Conservation (phyloP, 1,139 yeast genomes). For the Geotrichum candidum region DNA sequence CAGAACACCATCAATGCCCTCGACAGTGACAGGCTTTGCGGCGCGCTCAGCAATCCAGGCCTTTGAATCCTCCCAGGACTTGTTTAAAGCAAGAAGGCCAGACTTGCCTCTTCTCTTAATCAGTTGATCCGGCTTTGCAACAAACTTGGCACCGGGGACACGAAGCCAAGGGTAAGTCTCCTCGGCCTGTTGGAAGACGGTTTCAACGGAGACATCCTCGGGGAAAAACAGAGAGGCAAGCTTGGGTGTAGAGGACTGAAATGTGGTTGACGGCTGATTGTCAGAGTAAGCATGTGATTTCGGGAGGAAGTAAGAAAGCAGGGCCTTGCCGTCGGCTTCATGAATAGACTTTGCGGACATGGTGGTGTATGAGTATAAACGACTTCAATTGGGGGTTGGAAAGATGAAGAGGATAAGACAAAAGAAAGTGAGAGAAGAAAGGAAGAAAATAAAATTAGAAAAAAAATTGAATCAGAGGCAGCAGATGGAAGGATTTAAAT, state of each 20-base stretch:
- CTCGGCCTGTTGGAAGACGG: conserved; percentile 37
- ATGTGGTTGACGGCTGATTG: conserved; percentile 34
- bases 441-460: not conserved
- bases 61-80: conserved; percentile 42
- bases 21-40: conserved; percentile 38
- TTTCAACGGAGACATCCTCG: conserved; percentile 30
- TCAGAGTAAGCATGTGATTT: conserved; percentile 37
- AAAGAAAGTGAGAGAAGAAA: not conserved
- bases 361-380: not conserved
- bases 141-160: conserved; percentile 37
- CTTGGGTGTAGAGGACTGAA: conserved; percentile 38
- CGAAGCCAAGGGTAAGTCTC: conserved; percentile 40
- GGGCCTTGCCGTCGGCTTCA: conserved; percentile 45
- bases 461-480: not conserved
- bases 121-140: conserved; percentile 45
- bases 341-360: conserved; percentile 45
- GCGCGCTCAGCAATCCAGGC: conserved; percentile 42
- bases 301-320: conserved; percentile 40
- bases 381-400: not conserved
- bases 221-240: conserved; percentile 38
- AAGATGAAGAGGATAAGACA: not conserved
- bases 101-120: conserved; percentile 45
- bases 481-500: not conserved
- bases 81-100: conserved; percentile 42
- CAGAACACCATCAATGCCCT: conserved; percentile 38